Evolutionary conservation across 2,329 filamentous ascomycete genomes (phyloP).

Genomic region (Scedosporium dehoogii): DNA sequence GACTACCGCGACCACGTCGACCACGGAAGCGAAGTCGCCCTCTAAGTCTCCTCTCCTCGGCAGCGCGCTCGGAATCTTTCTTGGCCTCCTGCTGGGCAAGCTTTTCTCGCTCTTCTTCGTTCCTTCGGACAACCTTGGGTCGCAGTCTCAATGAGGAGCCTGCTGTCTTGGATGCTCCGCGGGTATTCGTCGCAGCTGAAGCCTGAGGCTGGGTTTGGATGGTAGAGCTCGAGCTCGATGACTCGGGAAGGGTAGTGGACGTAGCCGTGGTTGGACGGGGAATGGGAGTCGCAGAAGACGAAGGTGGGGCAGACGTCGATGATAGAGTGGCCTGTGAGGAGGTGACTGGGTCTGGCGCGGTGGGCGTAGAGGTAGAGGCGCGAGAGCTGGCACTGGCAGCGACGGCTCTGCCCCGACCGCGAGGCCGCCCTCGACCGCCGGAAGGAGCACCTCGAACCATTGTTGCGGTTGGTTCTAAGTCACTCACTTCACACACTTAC

Average conservation of each 20-base stretch:
- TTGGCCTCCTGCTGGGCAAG: slow-evolving; percentile 34
- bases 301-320: not conserved
- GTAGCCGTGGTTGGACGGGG: not conserved
- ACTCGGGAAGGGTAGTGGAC: not conserved
- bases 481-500: slow-evolving; percentile 1
- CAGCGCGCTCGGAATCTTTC: slow-evolving; percentile 29
- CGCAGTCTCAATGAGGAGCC: slow-evolving; percentile 26
- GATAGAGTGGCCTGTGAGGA: not conserved
- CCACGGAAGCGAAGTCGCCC: slow-evolving; percentile 29
- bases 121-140: slow-evolving; percentile 38
- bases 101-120: slow-evolving; percentile 37
- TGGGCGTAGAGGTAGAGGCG: not conserved
- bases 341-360: not conserved
- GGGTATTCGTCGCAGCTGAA: not conserved
- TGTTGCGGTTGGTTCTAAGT: too few relatives aligned
- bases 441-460: slow-evolving; percentile 4
- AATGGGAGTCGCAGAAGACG: not conserved
- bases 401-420: slow-evolving; percentile 11
- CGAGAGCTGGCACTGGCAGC: not conserved
- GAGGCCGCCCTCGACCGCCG: slow-evolving; percentile 9
- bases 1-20: slow-evolving; percentile 31
- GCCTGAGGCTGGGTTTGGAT: not conserved
- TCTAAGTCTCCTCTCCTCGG: slow-evolving; percentile 27
- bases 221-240: not conserved
- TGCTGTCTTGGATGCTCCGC: slow-evolving; percentile 12